Evolutionary conservation across 2,329 filamentous ascomycete genomes (phyloP).

Genomic region (Clarireedia sp.): DNA sequence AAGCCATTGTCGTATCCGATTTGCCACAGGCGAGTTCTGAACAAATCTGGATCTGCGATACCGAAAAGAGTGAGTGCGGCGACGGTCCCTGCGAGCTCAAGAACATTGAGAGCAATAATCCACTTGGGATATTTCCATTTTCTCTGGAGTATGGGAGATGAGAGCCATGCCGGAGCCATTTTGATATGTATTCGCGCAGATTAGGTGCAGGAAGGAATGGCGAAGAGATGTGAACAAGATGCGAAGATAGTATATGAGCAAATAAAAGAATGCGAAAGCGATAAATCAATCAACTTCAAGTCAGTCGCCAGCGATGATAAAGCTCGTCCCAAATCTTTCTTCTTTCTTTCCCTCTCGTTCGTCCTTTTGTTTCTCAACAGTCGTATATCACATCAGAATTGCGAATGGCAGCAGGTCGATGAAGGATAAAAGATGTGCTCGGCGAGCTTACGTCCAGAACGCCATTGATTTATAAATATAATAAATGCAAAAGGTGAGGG

Average conservation of each 20-base stretch:
- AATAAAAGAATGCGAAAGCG: neutral
- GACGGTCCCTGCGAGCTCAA: constrained; percentile 60
- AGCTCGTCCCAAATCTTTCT: neutral
- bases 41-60: constrained; percentile 65
- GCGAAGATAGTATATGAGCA: neutral
- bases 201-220: neutral
- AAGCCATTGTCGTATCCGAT: constrained; percentile 63
- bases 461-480: constrained; percentile 7
- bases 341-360: neutral
- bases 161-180: constrained; percentile 3
- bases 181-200: neutral
- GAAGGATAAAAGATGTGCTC: neutral
- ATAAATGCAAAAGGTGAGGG: neutral
- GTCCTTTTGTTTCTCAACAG: neutral
- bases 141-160: constrained; percentile 13
- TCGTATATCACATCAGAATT: neutral
- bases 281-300: neutral
- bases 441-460: neutral
- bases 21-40: constrained; percentile 63
- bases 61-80: constrained; percentile 62
- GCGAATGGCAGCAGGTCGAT: neutral
- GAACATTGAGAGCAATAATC: constrained; percentile 47
- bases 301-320: constrained; percentile 8
- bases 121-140: constrained; percentile 41
- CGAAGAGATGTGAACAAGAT: neutral